These are phyloP conservation scores for Exserohilum turcica DNA, from an alignment of 2,329 filamentous ascomycete genomes.

Conservation along the genomic window DNA sequence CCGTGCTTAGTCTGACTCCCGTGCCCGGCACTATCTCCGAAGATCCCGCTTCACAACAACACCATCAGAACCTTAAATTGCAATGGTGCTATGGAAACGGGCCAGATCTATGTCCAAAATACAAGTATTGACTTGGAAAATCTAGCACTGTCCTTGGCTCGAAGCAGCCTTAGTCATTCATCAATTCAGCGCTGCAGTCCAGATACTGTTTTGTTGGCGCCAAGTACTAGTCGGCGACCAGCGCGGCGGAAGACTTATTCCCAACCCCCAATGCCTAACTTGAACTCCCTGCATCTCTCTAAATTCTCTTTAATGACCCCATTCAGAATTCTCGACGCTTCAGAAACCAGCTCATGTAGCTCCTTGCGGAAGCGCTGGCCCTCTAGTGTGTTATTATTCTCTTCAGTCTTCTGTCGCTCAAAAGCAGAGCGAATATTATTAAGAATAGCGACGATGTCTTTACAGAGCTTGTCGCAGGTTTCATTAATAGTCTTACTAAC, in stretches of 20 bases:
- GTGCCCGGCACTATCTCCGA: not conserved
- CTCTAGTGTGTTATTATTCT: conserved; percentile 12
- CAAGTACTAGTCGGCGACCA: too few relatives aligned
- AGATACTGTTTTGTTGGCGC: too few relatives aligned
- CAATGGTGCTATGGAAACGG: not conserved
- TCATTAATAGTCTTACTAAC: not conserved
- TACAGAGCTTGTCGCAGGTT: not conserved
- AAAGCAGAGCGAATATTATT: conserved; percentile 6
- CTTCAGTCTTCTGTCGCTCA: conserved; percentile 6
- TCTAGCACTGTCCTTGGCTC: too few relatives aligned
- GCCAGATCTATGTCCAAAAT: not conserved
- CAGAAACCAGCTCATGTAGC: conserved; percentile 8
- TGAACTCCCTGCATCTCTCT: conserved; percentile 14
- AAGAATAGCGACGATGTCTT: conserved; percentile 4
- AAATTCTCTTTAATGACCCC: conserved; percentile 8
- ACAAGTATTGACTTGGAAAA: not conserved
- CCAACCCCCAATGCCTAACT: conserved; percentile 4
- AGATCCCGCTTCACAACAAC: not conserved
- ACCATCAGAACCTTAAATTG: not conserved
- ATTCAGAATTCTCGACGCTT: conserved; percentile 10
- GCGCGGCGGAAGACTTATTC: too few relatives aligned
- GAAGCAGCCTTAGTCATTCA: too few relatives aligned
- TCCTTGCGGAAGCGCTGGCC: conserved; percentile 13
- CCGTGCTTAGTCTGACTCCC: not conserved
- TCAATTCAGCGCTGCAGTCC: too few relatives aligned